Percentiles rank a stretch among this genome's conserved stretches.
These are phyloP conservation scores for Hymenoscyphus salicellus DNA, from an alignment of 2,329 filamentous ascomycete genomes.

Conservation along the genomic window DNA sequence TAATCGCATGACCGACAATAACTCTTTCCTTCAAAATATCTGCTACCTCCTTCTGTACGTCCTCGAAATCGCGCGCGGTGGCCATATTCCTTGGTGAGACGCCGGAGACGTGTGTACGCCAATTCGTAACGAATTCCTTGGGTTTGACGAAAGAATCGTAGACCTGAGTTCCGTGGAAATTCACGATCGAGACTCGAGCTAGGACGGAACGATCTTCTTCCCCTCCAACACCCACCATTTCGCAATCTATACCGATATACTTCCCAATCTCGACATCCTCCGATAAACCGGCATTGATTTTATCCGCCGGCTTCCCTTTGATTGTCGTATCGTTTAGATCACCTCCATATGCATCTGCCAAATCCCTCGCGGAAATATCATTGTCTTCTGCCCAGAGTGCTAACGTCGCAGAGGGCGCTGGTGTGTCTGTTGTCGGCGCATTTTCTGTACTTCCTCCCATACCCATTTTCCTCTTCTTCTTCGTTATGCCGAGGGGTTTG, in stretches of 20 bases:
- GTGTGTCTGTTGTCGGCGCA: slow-evolving; percentile 31
- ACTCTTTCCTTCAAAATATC: slow-evolving; percentile 67
- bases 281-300: slow-evolving; percentile 62
- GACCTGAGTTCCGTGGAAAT: slow-evolving; percentile 87
- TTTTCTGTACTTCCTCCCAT: slow-evolving; percentile 49
- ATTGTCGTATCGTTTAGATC: slow-evolving; percentile 50
- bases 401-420: slow-evolving; percentile 51
- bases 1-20: slow-evolving; percentile 79
- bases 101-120: slow-evolving; percentile 83
- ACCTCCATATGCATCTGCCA: slow-evolving; percentile 61
- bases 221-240: slow-evolving; percentile 90
- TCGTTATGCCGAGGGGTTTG: not conserved
- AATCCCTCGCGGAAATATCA: slow-evolving; percentile 56
- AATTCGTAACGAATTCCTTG: slow-evolving; percentile 77
- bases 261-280: slow-evolving; percentile 71
- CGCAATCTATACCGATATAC: slow-evolving; percentile 91
- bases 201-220: slow-evolving; percentile 70
- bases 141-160: slow-evolving; percentile 92
- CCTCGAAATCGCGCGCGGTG: slow-evolving; percentile 66
- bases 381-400: slow-evolving; percentile 61
- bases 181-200: slow-evolving; percentile 84
- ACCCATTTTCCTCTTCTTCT: slow-evolving; percentile 49
- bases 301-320: slow-evolving; percentile 44
- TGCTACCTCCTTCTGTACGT: slow-evolving; percentile 72
- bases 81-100: slow-evolving; percentile 72